phyloP scores from a whole-genome alignment of 2,329 filamentous ascomycete genomes.

The Chrysosporium queenslandicum region DNA sequence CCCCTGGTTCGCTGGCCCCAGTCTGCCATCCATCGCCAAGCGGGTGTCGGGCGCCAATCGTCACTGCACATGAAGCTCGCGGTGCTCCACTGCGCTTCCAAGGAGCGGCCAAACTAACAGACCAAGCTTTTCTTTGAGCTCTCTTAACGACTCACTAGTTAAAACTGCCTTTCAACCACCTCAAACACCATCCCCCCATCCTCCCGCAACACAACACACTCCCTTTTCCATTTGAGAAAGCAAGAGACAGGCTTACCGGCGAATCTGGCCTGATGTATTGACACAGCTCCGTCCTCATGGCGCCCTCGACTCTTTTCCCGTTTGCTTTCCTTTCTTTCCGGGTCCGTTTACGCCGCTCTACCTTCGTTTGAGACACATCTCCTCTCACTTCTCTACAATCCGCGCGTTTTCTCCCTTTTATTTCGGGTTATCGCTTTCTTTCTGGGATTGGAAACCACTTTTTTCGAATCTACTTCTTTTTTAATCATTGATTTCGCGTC shows the following conservation, averaged over 20 bases:
- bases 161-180: background rate
- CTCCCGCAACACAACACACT: background rate
- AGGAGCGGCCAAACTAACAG: background rate
- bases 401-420: background rate
- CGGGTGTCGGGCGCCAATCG: constrained; percentile 1
- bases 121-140: background rate
- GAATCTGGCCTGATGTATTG: constrained; percentile 2
- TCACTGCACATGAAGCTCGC: constrained; percentile 3
- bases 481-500: background rate
- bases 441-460: background rate
- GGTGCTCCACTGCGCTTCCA: background rate
- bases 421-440: background rate
- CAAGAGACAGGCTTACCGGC: background rate
- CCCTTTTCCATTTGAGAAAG: background rate
- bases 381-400: background rate
- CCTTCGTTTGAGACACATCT: constrained; percentile 8
- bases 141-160: too few relatives aligned
- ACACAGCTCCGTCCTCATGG: constrained; percentile 5
- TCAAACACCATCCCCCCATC: too few relatives aligned
- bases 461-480: background rate
- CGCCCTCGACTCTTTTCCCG: background rate
- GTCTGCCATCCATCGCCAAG: background rate
- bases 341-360: constrained; percentile 10
- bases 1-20: background rate
- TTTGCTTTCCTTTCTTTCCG: constrained; percentile 9